phyloP scores from a whole-genome alignment of 1,139 yeast genomes.

The Magnusiomyces sp. region DNA sequence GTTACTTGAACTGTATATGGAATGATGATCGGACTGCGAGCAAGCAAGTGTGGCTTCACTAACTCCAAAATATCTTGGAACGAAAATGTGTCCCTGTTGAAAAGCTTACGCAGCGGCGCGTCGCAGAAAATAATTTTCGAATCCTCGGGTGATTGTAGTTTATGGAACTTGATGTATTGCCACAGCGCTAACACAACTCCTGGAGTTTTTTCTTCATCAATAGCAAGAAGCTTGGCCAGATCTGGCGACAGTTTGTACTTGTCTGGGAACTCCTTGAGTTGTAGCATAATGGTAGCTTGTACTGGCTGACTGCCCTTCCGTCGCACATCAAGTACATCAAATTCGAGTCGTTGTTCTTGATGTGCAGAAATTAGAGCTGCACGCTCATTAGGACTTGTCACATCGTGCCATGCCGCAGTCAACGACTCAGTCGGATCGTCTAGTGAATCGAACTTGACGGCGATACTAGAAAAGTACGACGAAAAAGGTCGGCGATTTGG shows the following conservation, averaged over 20 bases:
- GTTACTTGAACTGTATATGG: conserved; percentile 71
- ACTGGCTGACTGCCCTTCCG: conserved; percentile 66
- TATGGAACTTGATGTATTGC: conserved; percentile 77
- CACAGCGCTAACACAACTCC: conserved; percentile 79
- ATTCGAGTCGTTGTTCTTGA: conserved; percentile 36
- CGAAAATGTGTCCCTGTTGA: conserved; percentile 36
- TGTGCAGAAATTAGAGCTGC: conserved; percentile 13
- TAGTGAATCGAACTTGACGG: conserved; percentile 56
- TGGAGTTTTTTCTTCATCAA: conserved; percentile 72
- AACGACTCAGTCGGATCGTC: conserved; percentile 29
- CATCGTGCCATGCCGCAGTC: conserved; percentile 62
- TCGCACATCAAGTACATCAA: conserved; percentile 85
- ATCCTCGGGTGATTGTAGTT: conserved; percentile 50
- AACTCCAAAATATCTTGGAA: conserved; percentile 71
- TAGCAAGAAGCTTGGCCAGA: conserved; percentile 64
- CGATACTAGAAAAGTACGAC: conserved; percentile 71
- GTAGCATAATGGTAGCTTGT: conserved; percentile 63
- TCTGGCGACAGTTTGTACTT: conserved; percentile 56
- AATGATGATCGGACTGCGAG: conserved; percentile 69
- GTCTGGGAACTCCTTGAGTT: conserved; percentile 65
- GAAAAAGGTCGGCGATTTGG: conserved; percentile 56
- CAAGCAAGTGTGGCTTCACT: conserved; percentile 54
- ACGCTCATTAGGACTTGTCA: conserved; percentile 1
- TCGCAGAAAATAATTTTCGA: conserved; percentile 60
- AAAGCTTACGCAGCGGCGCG: conserved; percentile 48